These are phyloP conservation scores for Geosmithia morbida DNA, from an alignment of 2,329 filamentous ascomycete genomes.

Conservation along the genomic window DNA sequence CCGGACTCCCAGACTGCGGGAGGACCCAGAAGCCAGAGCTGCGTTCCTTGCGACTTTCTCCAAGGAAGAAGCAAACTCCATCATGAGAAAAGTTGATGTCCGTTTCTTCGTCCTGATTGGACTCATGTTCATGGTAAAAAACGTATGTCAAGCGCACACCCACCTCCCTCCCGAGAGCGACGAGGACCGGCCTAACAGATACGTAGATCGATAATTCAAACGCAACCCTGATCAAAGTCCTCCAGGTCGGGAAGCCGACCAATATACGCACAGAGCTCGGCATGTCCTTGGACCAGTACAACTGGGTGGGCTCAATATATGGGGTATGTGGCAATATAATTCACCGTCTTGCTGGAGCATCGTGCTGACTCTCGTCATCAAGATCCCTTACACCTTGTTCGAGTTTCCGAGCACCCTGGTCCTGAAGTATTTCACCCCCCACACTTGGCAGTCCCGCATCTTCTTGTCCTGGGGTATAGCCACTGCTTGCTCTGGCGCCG, in stretches of 20 bases:
- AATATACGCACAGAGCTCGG: background rate
- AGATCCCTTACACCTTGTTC: background rate
- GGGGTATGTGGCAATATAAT: background rate
- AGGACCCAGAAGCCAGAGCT: background rate
- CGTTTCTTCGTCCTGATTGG: background rate
- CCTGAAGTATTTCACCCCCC: background rate
- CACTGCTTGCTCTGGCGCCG: constrained; percentile 26
- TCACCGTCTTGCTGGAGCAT: background rate
- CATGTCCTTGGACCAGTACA: background rate
- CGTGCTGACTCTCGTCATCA: background rate
- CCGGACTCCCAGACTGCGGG: background rate
- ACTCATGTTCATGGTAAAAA: background rate
- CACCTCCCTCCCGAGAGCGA: background rate
- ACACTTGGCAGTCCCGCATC: background rate
- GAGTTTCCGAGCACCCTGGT: background rate
- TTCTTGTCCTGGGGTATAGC: constrained; percentile 26
- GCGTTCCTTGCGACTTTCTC: background rate
- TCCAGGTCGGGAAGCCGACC: background rate
- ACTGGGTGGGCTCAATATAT: background rate
- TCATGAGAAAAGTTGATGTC: background rate
- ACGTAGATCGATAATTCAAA: background rate
- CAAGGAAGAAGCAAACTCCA: background rate
- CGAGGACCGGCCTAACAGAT: no score
- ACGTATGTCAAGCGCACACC: background rate
- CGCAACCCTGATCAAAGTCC: background rate